Base-by-base conservation (phyloP, 805 yeast genomes). In the Kazachstania bromeliacearum region DNA sequence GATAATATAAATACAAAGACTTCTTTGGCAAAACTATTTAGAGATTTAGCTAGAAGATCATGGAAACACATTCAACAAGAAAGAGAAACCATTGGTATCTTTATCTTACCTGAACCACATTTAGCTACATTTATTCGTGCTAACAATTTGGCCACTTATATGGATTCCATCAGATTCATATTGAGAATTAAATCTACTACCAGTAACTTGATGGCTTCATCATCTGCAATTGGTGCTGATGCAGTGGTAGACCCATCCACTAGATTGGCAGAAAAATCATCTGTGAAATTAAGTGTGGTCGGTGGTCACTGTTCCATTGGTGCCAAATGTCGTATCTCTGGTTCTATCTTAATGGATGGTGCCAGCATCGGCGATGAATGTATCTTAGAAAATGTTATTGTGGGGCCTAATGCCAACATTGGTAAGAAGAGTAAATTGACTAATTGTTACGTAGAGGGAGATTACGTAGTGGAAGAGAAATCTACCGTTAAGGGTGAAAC, bases 11-110 rank as follows among this genome's bases (percentile, higher is more conserved):
- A 48, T 32, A 49, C 51, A 17, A 62, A 62, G 39, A 68, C 75
- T 44, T 68, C 85, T 4, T 61, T 77, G 25, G 70, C 71, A 16
- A 82, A 82, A 51, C 68, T 88, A 17, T 71, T 87, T 28, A 74
- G 97, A 51, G 95, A 87, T 51, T 61, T 89, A 39, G 94, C 94
- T 3, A 74, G 97, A 59, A 74, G 94, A 44, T 79, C 95, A 2
- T 92, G 98, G 98, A 73, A 72, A 48, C 95, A 87, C 54, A 67
- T 80, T 0, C 48, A 52, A 5, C 53, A 59, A 7, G 17, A 32
- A 7, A 67, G 67, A 43, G 84, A 77, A 37, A 71, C 78, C 1
- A 71, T 92, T 13, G 81, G 81, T 4, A 65, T 89, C 47, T 71
- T 80, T 43, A 70, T 78, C 17, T 55, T 88, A 19, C 95, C 96